Base-by-base conservation (phyloP, 140 eudicot species). In the Cichorium intybus region DNA sequence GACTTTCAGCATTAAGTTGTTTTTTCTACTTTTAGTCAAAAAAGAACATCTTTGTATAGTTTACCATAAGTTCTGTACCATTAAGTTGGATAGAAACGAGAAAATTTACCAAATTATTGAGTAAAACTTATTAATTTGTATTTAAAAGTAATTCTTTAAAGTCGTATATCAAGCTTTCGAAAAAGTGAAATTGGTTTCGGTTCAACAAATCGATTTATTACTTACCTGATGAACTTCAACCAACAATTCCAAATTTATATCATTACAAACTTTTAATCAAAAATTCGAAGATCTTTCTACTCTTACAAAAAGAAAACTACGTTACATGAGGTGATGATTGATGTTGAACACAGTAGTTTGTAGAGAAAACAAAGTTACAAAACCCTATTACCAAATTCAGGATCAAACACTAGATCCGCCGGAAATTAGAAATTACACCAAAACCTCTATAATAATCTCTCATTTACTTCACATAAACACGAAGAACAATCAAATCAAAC, bases 371-470 rank as follows among this genome's bases (percentile, higher is more conserved):
- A 50, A 65, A 48, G 31, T 37, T 37, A 31, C 21, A 50, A 65
- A 48, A 47, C 49, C 51, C 47, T 28, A 34, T 67, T 27, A 56
- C 66, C 67, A 31, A 57, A 28, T 46, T 58, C 16, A 69, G 24
- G 52, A 63, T 45, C 59, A 55, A 45, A 55, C 43, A 72, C 60
- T 54, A 73, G 78, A 73, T 73, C 78, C 78, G 56, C 29, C 8
- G 24, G 10, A 56, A 56, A 28, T 58, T 47, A 34, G 10, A 56
- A 56, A 28, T 58, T 47, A 70, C 28, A 70, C 69, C 39, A 34
- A 33, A 21, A 28, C 22, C 28, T 28, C 48, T n/a, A 45, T 16
- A 31, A 45, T 29, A 69, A 69, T 57, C 49, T 20, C 47, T 45
- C 33, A 56, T 45, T 55, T 8, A 66, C 18, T 26, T 8, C 29